These are phyloP conservation scores for Bassia scoparia DNA, from an alignment of 148 eudicot species.

Conservation along the genomic window DNA sequence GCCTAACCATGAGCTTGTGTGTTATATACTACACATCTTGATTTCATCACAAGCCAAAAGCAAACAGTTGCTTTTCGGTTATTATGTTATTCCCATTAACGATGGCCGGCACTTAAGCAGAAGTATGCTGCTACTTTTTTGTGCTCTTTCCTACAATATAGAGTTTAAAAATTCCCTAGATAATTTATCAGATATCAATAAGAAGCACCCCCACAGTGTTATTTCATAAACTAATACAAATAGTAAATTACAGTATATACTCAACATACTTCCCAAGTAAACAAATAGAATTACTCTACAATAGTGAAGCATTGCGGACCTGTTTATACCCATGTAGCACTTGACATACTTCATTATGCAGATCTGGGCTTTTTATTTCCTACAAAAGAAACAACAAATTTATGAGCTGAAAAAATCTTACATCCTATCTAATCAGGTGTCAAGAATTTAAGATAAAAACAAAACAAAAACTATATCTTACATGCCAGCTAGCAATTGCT, in stretches of 20 bases:
- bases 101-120: too few relatives aligned
- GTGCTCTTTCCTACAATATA: too few relatives aligned
- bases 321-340: slow-evolving; percentile 94
- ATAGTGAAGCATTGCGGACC: slow-evolving; percentile 40
- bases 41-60: neutral
- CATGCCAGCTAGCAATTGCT: slow-evolving; percentile 98
- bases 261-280: neutral
- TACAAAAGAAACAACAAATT: slow-evolving; percentile 29
- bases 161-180: too few relatives aligned
- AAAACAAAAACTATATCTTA: slow-evolving; percentile 33
- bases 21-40: neutral
- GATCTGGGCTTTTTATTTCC: slow-evolving; percentile 91
- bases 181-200: too few relatives aligned
- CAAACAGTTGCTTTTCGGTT: too few relatives aligned
- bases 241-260: neutral
- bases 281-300: neutral
- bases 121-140: too few relatives aligned
- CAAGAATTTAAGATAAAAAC: neutral
- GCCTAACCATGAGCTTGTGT: neutral
- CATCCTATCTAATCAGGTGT: neutral
- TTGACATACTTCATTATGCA: slow-evolving; percentile 81
- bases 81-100: neutral
- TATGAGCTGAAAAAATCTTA: neutral
- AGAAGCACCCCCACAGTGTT: neutral
- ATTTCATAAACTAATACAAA: neutral